Base-by-base conservation (phyloP, 257 asterid genomes). In the Osmanthus fragrans region DNA sequence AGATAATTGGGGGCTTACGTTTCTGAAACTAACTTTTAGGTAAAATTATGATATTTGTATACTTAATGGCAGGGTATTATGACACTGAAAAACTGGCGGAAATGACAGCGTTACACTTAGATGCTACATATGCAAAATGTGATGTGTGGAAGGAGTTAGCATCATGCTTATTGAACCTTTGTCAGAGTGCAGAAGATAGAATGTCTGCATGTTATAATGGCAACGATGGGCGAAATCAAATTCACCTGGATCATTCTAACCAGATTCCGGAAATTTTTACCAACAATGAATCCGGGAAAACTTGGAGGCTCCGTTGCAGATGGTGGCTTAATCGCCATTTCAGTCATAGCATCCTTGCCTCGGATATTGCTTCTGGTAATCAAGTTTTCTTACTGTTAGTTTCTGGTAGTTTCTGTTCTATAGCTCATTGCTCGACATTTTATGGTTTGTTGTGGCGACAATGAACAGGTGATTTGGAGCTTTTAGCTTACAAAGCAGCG, bases 301-400 rank as follows among this genome's bases (percentile, higher is more conserved):
- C 76, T 10, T 95, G 98, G 99, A 88, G 85, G 83, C 81, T 92
- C 4, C 96, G 98, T 23, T 88, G 88, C 88, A 87, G 86, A 80
- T 93, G 99, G 98, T 95, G 99, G 98, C 80, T 81, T 81, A 84
- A 79, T 39, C 97, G 93, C 74, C 96, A 93, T 84, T 95, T 90
- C 84, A 80, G 83, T 32, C 78, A 77, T 74, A 83, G 71, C 73
- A 89, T 76, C 72, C 89, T 87, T 69, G 72, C 21, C 66, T 86
- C 91, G 18, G 92, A 95, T 70, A 80, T 84, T 33, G 84, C 88
- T 21, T 79, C 96, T 80, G 99, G 99, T 94, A 94, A 78, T 78
- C 37, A 7, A 70, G 10, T 34, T 63, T 71, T 37, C 21, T 19
- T 71, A 60, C 15, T 7, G 27, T 67, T 39, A 18, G 39, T 75